These are phyloP conservation scores for Malassezia yamatoensis DNA, from an alignment of 1,284 basidiomycete genomes.

Conservation along the genomic window DNA sequence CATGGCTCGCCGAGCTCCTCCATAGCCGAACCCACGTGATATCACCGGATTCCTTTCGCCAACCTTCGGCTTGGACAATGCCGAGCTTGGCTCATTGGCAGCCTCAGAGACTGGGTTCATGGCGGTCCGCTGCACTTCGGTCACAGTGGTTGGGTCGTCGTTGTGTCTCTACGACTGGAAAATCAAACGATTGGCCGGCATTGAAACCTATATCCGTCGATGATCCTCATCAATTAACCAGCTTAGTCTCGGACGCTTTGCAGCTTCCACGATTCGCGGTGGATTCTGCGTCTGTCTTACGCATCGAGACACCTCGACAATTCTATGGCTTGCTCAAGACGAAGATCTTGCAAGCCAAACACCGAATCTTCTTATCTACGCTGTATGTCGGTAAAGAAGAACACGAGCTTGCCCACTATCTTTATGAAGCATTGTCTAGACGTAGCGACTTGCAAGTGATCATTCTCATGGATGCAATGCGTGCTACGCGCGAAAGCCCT, in stretches of 20 bases:
- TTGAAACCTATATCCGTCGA: background rate
- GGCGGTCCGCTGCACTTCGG: background rate
- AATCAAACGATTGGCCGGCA: background rate
- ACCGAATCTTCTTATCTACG: slow-evolving; percentile 32
- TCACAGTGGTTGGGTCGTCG: background rate
- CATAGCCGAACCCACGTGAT: no score
- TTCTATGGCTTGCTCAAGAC: slow-evolving; percentile 17
- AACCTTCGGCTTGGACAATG: no score
- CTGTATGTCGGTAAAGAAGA: slow-evolving; percentile 42
- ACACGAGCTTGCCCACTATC: slow-evolving; percentile 23
- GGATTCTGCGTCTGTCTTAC: background rate
- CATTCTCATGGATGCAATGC: slow-evolving; percentile 75
- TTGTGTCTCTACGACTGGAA: background rate
- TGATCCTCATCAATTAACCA: slow-evolving; percentile 3
- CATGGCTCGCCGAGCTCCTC: no score
- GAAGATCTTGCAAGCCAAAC: slow-evolving; percentile 19
- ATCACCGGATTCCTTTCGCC: no score
- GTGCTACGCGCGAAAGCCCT: slow-evolving; percentile 70
- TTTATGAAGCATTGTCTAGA: slow-evolving; percentile 24
- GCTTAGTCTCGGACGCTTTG: slow-evolving; percentile 5
- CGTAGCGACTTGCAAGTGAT: slow-evolving; percentile 62
- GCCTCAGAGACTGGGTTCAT: background rate
- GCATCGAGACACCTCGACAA: slow-evolving; percentile 15
- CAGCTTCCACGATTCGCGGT: slow-evolving; percentile 12
- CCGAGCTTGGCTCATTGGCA: background rate